phyloP scores from a whole-genome alignment of 2,329 filamentous ascomycete species.

The Cordyceps fumosorosea region DNA sequence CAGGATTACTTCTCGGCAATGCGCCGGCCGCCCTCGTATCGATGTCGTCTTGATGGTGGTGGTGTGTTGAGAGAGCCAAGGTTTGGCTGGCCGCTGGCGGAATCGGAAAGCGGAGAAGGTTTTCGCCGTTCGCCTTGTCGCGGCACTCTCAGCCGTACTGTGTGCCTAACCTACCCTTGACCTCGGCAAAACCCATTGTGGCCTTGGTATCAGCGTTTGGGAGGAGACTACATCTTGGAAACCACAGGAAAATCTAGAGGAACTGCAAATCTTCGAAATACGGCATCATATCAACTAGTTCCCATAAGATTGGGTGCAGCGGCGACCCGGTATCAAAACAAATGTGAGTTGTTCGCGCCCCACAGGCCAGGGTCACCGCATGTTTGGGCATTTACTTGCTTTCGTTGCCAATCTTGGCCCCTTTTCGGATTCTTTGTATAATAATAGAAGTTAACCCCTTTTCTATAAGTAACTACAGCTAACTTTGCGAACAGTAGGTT shows the following conservation, averaged over 20 bases:
- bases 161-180: constrained; percentile 3
- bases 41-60: constrained; percentile 8
- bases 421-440: neutral
- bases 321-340: neutral
- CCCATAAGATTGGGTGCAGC: neutral
- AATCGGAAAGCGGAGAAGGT: constrained; percentile 11
- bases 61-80: constrained; percentile 6
- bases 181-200: neutral
- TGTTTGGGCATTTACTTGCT: neutral
- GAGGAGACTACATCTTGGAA: neutral
- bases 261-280: neutral
- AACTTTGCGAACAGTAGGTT: neutral
- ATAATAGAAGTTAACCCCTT: neutral
- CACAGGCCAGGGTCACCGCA: neutral
- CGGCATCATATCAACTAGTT: too few relatives aligned
- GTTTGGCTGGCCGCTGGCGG: constrained; percentile 6
- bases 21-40: constrained; percentile 7
- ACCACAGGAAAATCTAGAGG: neutral
- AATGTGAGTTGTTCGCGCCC: neutral
- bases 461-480: neutral
- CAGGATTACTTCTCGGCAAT: constrained; percentile 10
- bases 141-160: neutral
- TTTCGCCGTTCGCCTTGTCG: constrained; percentile 5
- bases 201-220: neutral
- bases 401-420: neutral